Percentiles rank a stretch among this genome's conserved stretches.
Conservation (phyloP, 176 grass and related monocot species). For the Eremochloa ophiuroides region DNA sequence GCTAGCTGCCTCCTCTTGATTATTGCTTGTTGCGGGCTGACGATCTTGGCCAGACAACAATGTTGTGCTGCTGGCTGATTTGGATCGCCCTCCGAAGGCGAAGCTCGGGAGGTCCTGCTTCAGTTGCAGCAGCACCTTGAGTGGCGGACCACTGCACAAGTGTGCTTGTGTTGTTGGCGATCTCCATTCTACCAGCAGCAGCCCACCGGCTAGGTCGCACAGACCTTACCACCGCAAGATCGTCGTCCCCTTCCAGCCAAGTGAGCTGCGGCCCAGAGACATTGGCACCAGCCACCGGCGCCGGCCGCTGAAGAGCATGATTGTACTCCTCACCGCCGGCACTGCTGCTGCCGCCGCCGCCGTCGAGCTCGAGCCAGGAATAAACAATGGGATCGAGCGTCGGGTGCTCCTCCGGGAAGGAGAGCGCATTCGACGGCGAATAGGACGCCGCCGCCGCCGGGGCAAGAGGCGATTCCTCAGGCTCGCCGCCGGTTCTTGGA, state of each 20-base stretch:
- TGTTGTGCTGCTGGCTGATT: constrained; percentile 38
- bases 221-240: constrained; percentile 9
- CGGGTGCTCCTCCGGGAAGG: constrained; percentile 18
- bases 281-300: not conserved
- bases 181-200: not conserved
- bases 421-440: constrained; percentile 46
- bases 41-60: too few relatives aligned
- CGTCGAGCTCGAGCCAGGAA: constrained; percentile 28
- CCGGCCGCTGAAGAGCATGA: not conserved
- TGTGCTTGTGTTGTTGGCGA: not conserved
- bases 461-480: not conserved
- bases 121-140: constrained; percentile 5
- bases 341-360: not conserved
- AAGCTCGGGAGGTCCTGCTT: constrained; percentile 37
- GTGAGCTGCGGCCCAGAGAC: not conserved
- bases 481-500: not conserved
- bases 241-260: not conserved
- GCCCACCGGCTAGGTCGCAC: not conserved
- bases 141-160: not conserved
- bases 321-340: constrained; percentile 2
- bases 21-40: too few relatives aligned
- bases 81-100: constrained; percentile 59
- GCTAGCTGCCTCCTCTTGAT: constrained; percentile 26
- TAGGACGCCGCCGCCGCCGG: not conserved
- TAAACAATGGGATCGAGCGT: constrained; percentile 26